These are phyloP conservation scores for Diaporthe ilicicola DNA, from an alignment of 2,329 filamentous ascomycete genomes.

Conservation along the genomic window DNA sequence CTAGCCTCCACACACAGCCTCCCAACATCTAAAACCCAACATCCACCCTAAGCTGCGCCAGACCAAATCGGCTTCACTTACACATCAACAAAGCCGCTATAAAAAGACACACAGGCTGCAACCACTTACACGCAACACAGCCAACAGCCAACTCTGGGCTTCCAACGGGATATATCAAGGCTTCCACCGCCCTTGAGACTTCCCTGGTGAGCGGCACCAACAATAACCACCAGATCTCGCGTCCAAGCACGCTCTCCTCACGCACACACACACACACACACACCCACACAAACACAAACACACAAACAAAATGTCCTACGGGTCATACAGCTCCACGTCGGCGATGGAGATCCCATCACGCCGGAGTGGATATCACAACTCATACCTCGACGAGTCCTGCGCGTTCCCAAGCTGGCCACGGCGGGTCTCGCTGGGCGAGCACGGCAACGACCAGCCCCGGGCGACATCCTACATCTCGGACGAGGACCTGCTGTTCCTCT, in stretches of 20 bases:
- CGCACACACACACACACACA: constrained; percentile 39
- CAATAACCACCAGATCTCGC: constrained; percentile 29
- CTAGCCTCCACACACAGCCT: not conserved
- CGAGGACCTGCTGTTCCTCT: constrained; percentile 64
- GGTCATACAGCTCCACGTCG: constrained; percentile 58
- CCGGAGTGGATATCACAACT: constrained; percentile 37
- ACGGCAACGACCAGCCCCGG: constrained; percentile 48
- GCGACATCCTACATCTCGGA: constrained; percentile 68
- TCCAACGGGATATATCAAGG: not conserved
- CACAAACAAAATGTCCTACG: constrained; percentile 52
- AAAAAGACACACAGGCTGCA: constrained; percentile 20
- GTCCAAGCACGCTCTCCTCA: constrained; percentile 36
- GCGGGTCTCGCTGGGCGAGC: constrained; percentile 58
- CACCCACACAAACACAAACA: constrained; percentile 39
- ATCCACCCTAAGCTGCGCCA: constrained; percentile 2
- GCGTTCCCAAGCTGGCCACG: constrained; percentile 69
- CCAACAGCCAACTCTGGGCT: constrained; percentile 11
- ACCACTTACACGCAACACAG: constrained; percentile 25
- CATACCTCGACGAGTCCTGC: constrained; percentile 56
- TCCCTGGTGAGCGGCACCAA: not conserved
- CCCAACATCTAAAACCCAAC: not conserved
- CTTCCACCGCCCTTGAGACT: not conserved
- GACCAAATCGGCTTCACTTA: not conserved
- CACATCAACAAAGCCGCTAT: constrained; percentile 6
- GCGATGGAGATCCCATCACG: constrained; percentile 56